phyloP scores from a whole-genome alignment of 176 grass and related monocot genomes.

The Avena eriantha region DNA sequence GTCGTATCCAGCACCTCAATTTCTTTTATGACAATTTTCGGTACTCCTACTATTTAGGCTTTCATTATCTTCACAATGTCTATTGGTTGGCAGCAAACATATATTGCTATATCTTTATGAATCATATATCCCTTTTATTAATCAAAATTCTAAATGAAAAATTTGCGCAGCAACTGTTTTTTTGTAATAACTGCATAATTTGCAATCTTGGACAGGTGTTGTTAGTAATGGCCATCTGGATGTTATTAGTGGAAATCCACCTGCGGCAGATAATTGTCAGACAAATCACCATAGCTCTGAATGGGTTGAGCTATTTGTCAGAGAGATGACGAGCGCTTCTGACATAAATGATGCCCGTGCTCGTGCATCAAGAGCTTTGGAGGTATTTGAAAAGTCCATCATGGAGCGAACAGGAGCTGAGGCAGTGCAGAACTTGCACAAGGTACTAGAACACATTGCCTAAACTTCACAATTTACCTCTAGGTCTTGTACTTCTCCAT shows the following conservation, averaged over 20 bases:
- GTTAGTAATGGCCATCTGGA: slow-evolving; percentile 50
- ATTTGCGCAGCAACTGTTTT: neutral
- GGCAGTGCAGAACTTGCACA: slow-evolving; percentile 63
- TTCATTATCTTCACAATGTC: slow-evolving; percentile 22
- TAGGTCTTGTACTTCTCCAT: slow-evolving; percentile 2
- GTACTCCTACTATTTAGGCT: neutral
- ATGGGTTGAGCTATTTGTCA: slow-evolving; percentile 87
- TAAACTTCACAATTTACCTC: slow-evolving; percentile 1
- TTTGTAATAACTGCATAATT: neutral
- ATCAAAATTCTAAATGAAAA: slow-evolving; percentile 7
- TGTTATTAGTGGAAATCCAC: slow-evolving; percentile 46
- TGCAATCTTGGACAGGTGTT: slow-evolving; percentile 48
- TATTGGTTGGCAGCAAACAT: neutral
- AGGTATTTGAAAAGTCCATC: slow-evolving; percentile 71
- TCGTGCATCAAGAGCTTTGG: slow-evolving; percentile 72
- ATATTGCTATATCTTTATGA: slow-evolving; percentile 18
- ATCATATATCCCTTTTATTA: neutral
- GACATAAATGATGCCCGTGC: slow-evolving; percentile 69
- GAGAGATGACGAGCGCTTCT: slow-evolving; percentile 76
- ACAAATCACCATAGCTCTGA: slow-evolving; percentile 50
- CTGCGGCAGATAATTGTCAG: slow-evolving; percentile 39
- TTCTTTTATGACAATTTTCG: neutral
- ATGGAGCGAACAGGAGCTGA: slow-evolving; percentile 54
- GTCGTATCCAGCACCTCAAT: no score
- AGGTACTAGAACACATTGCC: slow-evolving; percentile 48